These are phyloP conservation scores for Saccharomyces hybrid DNA, from an alignment of 1,139 yeast genomes.

Conservation along the genomic window DNA sequence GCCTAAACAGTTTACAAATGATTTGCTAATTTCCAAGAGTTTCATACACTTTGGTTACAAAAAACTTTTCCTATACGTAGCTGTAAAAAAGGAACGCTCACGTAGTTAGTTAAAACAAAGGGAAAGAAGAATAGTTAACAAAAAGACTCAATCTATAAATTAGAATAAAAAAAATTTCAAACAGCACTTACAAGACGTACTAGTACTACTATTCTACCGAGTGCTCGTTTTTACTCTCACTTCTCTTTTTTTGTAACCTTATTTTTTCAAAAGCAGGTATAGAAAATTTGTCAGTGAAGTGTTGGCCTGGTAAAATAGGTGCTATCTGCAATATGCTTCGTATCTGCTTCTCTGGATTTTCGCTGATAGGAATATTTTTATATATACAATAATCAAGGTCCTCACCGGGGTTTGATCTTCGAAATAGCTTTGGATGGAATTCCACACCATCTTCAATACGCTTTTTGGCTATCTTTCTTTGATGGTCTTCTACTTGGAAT, in stretches of 20 bases:
- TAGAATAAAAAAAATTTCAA: not conserved
- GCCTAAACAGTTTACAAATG: slow-evolving; percentile 4
- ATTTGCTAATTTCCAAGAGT: slow-evolving; percentile 7
- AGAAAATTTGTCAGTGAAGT: slow-evolving; percentile 52
- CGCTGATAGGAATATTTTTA: slow-evolving; percentile 44
- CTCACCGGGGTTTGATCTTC: slow-evolving; percentile 33
- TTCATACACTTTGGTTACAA: slow-evolving; percentile 14
- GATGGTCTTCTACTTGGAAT: slow-evolving; percentile 74
- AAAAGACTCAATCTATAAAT: not conserved
- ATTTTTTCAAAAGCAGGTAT: slow-evolving; percentile 59
- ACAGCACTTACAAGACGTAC: not conserved
- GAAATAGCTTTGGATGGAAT: slow-evolving; percentile 72
- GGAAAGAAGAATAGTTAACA: not conserved
- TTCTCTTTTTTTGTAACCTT: slow-evolving; percentile 3
- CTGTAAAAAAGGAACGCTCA: not conserved
- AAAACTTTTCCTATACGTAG: slow-evolving; percentile 8
- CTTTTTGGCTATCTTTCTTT: slow-evolving; percentile 63
- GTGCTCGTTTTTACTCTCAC: not conserved
- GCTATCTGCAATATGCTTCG: slow-evolving; percentile 53
- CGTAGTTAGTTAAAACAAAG: not conserved
- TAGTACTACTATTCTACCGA: not conserved
- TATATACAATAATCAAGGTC: slow-evolving; percentile 57
- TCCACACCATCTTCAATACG: slow-evolving; percentile 71
- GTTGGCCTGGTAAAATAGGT: slow-evolving; percentile 75
- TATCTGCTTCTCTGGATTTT: slow-evolving; percentile 44